phyloP scores from a whole-genome alignment of 2,329 filamentous ascomycete genomes.

The Zymoseptoria tritici region DNA sequence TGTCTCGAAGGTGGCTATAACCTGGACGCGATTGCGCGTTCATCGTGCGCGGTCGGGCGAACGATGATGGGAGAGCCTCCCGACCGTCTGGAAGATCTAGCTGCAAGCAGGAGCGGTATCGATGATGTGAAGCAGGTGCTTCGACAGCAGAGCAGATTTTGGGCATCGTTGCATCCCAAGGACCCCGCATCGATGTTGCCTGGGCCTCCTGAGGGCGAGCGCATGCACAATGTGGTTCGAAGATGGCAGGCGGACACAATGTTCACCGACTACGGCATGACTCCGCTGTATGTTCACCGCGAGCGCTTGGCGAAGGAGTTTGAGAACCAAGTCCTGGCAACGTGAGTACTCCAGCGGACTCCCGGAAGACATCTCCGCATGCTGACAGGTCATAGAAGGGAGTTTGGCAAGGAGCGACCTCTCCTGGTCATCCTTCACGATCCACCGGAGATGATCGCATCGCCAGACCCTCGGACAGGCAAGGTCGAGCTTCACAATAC shows the following conservation, averaged over 20 bases:
- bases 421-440: constrained; percentile 77
- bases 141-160: constrained; percentile 59
- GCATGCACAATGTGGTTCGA: constrained; percentile 74
- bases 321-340: constrained; percentile 27
- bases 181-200: constrained; percentile 30
- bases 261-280: constrained; percentile 67
- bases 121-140: constrained; percentile 52
- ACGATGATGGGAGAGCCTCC: constrained; percentile 96
- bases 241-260: constrained; percentile 66
- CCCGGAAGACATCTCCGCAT: background rate
- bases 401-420: constrained; percentile 57
- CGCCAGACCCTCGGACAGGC: constrained; percentile 50
- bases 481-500: constrained; percentile 74
- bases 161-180: constrained; percentile 78
- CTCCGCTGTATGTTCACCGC: constrained; percentile 70
- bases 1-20: constrained; percentile 97
- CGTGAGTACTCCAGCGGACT: constrained; percentile 19
- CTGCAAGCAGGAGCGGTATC: constrained; percentile 46
- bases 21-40: constrained; percentile 82
- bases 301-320: constrained; percentile 38
- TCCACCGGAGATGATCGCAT: constrained; percentile 48
- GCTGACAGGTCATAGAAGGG: constrained; percentile 42
- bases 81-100: constrained; percentile 45
- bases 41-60: constrained; percentile 80
- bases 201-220: constrained; percentile 41